Conservation (phyloP, 805 yeast species). For the Ascoidea asiatica region DNA sequence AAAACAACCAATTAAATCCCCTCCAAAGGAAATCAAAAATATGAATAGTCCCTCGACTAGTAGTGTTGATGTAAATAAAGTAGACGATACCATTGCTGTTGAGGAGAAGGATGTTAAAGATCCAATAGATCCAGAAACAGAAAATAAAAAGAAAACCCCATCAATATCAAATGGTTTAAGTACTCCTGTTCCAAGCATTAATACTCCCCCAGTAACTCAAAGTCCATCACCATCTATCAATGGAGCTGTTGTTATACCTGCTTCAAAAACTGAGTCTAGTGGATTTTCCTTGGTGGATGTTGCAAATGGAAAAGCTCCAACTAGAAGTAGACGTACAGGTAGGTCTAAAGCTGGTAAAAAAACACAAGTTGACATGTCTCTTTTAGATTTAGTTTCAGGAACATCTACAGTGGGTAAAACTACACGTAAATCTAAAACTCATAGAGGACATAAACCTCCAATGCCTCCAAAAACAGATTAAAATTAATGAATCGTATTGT, state of each 20-base stretch:
- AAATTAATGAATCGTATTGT: not conserved
- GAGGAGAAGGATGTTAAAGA: not conserved
- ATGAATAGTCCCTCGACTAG: no score
- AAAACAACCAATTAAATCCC: no score
- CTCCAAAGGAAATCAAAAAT: no score
- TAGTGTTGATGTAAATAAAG: no score
- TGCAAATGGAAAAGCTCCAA: not conserved
- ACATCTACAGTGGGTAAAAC: not conserved
- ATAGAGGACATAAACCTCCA: not conserved
- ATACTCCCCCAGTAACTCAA: no score
- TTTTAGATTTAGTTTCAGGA: not conserved
- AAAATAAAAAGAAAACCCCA: no score
- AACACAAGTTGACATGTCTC: not conserved
- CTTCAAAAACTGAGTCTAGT: not conserved
- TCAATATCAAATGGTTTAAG: no score
- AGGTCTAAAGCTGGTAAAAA: not conserved
- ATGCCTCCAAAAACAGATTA: not conserved
- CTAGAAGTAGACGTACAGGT: not conserved
- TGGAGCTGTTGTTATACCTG: not conserved
- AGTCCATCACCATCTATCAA: no score
- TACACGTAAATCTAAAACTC: not conserved
- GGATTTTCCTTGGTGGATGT: not conserved
- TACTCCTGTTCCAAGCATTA: no score
- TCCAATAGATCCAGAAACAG: no score
- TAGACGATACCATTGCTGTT: no score